A percentile compares a stretch with the other conserved stretches of the same genome.
Evolutionary conservation across 805 yeast species (phyloP).

Genomic region (Candida adriatica): DNA sequence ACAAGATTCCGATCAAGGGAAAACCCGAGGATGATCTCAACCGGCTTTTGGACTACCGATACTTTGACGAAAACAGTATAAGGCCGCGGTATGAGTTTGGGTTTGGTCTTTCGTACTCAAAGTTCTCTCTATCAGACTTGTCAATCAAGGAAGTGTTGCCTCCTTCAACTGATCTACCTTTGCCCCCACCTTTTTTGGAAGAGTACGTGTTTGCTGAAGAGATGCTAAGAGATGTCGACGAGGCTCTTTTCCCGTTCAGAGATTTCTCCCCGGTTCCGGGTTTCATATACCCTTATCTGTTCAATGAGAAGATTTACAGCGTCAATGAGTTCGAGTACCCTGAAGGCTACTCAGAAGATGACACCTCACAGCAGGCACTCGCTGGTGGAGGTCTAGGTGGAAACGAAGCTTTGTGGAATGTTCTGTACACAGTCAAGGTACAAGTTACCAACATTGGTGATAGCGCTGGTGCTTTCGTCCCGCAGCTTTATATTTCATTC

Average conservation of each 20-base stretch:
- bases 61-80: slow-evolving; percentile 48
- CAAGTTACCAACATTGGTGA: slow-evolving; percentile 11
- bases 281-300: slow-evolving; percentile 48
- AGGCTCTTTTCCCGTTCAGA: slow-evolving; percentile 45
- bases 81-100: slow-evolving; percentile 58
- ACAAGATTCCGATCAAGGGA: slow-evolving; percentile 29
- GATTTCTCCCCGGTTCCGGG: slow-evolving; percentile 49
- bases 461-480: slow-evolving; percentile 8
- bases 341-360: slow-evolving; percentile 28
- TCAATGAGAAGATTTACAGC: slow-evolving; percentile 25
- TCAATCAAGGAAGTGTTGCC: slow-evolving; percentile 34
- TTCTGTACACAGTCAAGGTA: slow-evolving; percentile 20
- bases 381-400: slow-evolving; percentile 51
- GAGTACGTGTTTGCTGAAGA: slow-evolving; percentile 35
- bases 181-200: slow-evolving; percentile 40
- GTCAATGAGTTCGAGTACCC: slow-evolving; percentile 30
- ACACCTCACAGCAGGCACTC: slow-evolving; percentile 22
- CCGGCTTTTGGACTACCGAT: slow-evolving; percentile 45
- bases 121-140: slow-evolving; percentile 29
- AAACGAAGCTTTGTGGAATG: slow-evolving; percentile 53
- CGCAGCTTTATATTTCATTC: slow-evolving; percentile 12
- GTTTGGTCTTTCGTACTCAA: slow-evolving; percentile 51
- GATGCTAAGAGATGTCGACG: slow-evolving; percentile 46
- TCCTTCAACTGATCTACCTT: slow-evolving; percentile 39
- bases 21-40: slow-evolving; percentile 29